Conservation (phyloP, 2,329 filamentous ascomycete species). For the Mycosphaerelloides madeirae region DNA sequence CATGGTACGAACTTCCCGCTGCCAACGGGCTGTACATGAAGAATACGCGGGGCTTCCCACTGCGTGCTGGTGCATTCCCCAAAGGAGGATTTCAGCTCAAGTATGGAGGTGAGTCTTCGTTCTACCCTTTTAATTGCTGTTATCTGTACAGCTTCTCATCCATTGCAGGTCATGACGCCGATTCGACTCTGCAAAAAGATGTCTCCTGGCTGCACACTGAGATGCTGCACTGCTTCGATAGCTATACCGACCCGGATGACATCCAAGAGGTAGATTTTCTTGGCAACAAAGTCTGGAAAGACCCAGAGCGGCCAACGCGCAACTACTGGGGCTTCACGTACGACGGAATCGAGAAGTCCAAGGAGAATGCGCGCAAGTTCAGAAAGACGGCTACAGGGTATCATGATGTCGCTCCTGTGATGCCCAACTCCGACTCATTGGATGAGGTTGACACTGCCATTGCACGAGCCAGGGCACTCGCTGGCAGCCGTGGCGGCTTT, state of each 20-base stretch:
- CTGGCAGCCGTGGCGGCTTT: slow-evolving; percentile 13
- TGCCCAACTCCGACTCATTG: slow-evolving; percentile 3
- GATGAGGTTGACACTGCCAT: slow-evolving; percentile 17
- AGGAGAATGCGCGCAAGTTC: slow-evolving; percentile 16
- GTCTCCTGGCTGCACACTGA: slow-evolving; percentile 22
- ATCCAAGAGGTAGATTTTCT: slow-evolving; percentile 30
- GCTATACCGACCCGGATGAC: slow-evolving; percentile 24
- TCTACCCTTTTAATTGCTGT: not conserved
- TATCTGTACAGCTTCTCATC: not conserved
- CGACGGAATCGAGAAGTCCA: slow-evolving; percentile 22
- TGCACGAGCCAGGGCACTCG: slow-evolving; percentile 19
- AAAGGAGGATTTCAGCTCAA: slow-evolving; percentile 23
- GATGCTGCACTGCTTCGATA: slow-evolving; percentile 24
- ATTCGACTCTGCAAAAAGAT: slow-evolving; percentile 18
- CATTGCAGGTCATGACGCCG: slow-evolving; percentile 17
- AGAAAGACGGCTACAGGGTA: slow-evolving; percentile 19
- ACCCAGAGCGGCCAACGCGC: slow-evolving; percentile 26
- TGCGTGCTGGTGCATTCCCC: slow-evolving; percentile 25
- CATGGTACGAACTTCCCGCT: slow-evolving; percentile 31
- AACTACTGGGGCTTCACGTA: slow-evolving; percentile 30
- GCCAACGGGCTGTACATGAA: slow-evolving; percentile 29
- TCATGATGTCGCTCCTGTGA: slow-evolving; percentile 13
- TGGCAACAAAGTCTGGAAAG: slow-evolving; percentile 31
- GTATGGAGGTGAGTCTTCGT: slow-evolving; percentile 17
- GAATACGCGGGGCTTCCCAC: slow-evolving; percentile 26